Base-by-base conservation (phyloP, 2,329 filamentous ascomycete species). In the Elsinoe necatrix region DNA sequence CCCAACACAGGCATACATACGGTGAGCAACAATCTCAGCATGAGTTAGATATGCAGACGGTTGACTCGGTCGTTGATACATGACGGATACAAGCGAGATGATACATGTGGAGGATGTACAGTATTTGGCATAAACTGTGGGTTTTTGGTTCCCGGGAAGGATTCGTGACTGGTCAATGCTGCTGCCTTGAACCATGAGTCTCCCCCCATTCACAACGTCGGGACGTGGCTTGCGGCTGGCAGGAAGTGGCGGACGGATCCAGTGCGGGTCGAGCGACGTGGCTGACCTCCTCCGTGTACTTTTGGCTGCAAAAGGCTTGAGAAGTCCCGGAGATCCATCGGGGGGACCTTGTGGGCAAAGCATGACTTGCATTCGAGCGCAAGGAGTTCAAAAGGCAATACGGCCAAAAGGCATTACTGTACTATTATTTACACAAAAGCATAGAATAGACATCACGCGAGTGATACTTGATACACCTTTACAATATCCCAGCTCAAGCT, bases 381-480 rank as follows among this genome's bases (percentile, higher is more conserved):
- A n/a, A 18, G 41, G 20, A n/a, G 14, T n/a, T 27, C 18, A 25
- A 45, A 21, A 21, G 23, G 41, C 20, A 20, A 25, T 4, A 45
- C 20, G 3, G 23, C 20, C 18, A 42, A 45, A 45, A 45, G 20
- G 23, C 18, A 45, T 45, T 45, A 45, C 41, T 45, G 41, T 45
- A 45, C 21, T 20, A 45, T 25, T 45, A 45, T 45, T 20, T 45
- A 25, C 20, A 45, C 20, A n/a, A 45, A 23, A 45, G 41, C 21
- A 45, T 45, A 45, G 41, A 45, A 25, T 45, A 45, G 41, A 45
- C 41, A 45, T 45, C 41, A 45, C 41, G 41, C 41, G n/a, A 45
- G 41, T 16, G 41, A 43, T 23, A 43, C 16, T 21, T 14, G 9
- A 37, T 11, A 37, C 34, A 37, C 34, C n/a, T n/a, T n/a, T n/a